Percentiles rank a stretch among this genome's conserved stretches.
Evolutionary conservation across 257 asterid species (phyloP).

Genomic region (Solanum habrochaites): DNA sequence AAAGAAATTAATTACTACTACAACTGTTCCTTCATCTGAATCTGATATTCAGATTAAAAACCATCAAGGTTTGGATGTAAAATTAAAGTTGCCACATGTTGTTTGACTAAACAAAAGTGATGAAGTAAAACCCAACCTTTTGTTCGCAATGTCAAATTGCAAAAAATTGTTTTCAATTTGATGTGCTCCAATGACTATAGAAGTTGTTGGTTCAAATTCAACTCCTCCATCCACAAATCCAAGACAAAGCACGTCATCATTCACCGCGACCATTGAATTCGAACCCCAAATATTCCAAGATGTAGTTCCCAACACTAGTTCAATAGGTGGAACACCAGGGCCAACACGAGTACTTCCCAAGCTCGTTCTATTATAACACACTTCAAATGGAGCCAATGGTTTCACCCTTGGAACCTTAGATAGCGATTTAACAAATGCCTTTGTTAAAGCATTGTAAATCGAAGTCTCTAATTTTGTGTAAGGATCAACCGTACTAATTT

Average conservation of each 20-base stretch:
- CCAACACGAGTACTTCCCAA: conserved; percentile 16
- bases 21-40: background rate
- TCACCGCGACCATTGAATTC: conserved; percentile 5
- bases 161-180: conserved; percentile 22
- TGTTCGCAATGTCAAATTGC: conserved; percentile 17
- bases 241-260: background rate
- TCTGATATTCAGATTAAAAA: background rate
- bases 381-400: conserved; percentile 34
- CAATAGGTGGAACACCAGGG: conserved; percentile 33
- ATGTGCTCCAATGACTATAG: conserved; percentile 27
- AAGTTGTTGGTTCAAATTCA: conserved; percentile 8
- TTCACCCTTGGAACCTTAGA: conserved; percentile 21
- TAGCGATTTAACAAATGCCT: conserved; percentile 33
- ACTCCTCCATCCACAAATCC: conserved; percentile 3
- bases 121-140: conserved; percentile 22
- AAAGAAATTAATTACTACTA: background rate
- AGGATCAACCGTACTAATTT: background rate
- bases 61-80: conserved; percentile 1
- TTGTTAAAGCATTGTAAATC: background rate
- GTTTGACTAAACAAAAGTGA: conserved; percentile 9
- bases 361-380: conserved; percentile 30
- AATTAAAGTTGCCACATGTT: conserved; percentile 13
- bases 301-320: conserved; percentile 23
- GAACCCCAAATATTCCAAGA: conserved; percentile 1
- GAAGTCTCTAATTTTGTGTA: background rate